A percentile compares a stretch with the other conserved stretches of the same genome.
These are phyloP conservation scores for Penicillium maclennaniae DNA, from an alignment of 495 filamentous ascomycete genomes.

Conservation along the genomic window DNA sequence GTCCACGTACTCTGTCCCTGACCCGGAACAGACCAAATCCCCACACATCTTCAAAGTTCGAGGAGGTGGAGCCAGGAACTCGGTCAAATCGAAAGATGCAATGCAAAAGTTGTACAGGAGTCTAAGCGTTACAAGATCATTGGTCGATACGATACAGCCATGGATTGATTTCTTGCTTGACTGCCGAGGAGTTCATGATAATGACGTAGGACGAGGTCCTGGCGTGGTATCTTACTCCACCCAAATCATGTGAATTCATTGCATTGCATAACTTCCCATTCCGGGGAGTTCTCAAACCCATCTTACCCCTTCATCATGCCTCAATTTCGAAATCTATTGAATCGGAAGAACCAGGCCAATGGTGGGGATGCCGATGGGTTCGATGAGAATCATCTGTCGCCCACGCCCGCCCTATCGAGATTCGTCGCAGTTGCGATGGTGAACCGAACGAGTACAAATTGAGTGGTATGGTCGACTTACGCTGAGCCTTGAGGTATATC, in stretches of 20 bases:
- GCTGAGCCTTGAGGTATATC: neutral
- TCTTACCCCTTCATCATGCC: conserved; percentile 42
- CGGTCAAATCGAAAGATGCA: neutral
- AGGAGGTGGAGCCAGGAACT: neutral
- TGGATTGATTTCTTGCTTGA: neutral
- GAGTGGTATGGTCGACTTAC: conserved; percentile 56
- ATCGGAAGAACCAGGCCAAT: conserved; percentile 52
- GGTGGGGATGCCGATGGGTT: conserved; percentile 38
- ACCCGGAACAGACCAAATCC: neutral
- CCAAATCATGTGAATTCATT: conserved; percentile 2
- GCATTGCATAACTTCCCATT: neutral
- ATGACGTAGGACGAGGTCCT: neutral
- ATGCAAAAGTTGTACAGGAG: neutral
- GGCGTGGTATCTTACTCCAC: neutral
- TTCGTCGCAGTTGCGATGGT: conserved; percentile 51
- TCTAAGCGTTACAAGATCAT: neutral
- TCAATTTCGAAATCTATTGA: conserved; percentile 71
- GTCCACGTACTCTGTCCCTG: no score
- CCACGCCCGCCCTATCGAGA: conserved; percentile 52
- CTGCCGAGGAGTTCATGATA: neutral
- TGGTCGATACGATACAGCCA: neutral
- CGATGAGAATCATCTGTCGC: conserved; percentile 50
- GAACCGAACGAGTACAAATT: conserved; percentile 76
- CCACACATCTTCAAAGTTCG: neutral
- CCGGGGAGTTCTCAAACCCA: neutral